Evolutionary conservation across 176 grass and related monocot species (phyloP).

Genomic region (maize (Zea mays)): DNA sequence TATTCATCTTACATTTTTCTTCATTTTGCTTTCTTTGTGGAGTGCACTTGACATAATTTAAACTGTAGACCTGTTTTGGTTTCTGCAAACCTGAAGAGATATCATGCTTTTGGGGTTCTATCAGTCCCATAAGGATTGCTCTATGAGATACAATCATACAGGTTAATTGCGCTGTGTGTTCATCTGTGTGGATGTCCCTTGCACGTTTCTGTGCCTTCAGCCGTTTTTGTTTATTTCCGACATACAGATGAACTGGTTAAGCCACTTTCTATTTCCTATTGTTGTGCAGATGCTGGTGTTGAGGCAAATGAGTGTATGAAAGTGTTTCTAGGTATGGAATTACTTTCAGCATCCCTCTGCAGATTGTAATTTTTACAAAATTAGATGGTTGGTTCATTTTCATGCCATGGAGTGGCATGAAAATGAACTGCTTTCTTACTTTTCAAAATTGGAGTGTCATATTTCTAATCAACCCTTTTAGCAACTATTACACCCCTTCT

Average conservation of each 20-base stretch:
- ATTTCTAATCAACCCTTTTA: no score
- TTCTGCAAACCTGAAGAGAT: not conserved
- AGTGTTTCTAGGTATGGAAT: slow-evolving; percentile 69
- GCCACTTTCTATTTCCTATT: slow-evolving; percentile 26
- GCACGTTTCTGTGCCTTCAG: not conserved
- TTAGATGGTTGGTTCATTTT: no score
- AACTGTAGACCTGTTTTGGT: not conserved
- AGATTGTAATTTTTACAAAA: slow-evolving; percentile 4
- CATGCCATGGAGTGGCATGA: no score
- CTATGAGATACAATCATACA: not conserved
- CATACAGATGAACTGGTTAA: not conserved
- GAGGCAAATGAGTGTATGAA: slow-evolving; percentile 83
- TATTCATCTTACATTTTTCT: not conserved
- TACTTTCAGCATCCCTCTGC: not conserved
- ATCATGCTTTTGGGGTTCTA: not conserved
- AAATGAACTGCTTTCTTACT: no score
- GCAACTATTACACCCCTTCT: not conserved
- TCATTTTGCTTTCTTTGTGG: not conserved
- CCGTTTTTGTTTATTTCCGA: not conserved
- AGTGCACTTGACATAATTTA: not conserved
- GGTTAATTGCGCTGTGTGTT: not conserved
- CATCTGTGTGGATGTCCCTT: not conserved
- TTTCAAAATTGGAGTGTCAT: no score
- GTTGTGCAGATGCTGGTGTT: slow-evolving; percentile 65
- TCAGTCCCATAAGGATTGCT: not conserved